Base-by-base conservation (phyloP, 2,329 filamentous ascomycete species). In the Fusarium domesticum region DNA sequence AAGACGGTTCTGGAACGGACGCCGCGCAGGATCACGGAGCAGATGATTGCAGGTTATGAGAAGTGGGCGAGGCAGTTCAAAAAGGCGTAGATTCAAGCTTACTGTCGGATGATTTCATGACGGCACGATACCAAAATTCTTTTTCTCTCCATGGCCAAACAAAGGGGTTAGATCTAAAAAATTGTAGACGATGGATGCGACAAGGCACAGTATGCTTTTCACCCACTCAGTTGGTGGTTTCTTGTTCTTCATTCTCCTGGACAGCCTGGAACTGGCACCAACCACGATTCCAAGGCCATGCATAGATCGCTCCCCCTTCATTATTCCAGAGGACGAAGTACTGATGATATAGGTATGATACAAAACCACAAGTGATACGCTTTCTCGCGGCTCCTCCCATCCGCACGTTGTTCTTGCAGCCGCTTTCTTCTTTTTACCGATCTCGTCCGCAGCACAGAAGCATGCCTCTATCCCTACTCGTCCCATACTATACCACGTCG, bases 41-140 rank as follows among this genome's bases (percentile, higher is more conserved):
- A 74, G 39, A 78, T 86, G 71, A 67, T 84, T 41, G 59, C 69
- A 14, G 75, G 72, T 1, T 87, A 83, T 60, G 74, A 83, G 50
- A 67, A 64, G 36, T 86, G 80, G 80, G 69, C 70, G 18, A 60
- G 50, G 25, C 61, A 70, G 61, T 71, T 74, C 48, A 57, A 53
- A 23, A 57, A 48, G 37, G 14, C 14, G 14, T 28, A 28, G 23
- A 28, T 12, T 11, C 16, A 18, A 28, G 6, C 19, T n/a, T n/a
- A 2, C 16, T 37, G 23, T 28, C 7, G 7, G 23, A 28, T 12
- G 23, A 28, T 28, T 28, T 28, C 5, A 28, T 28, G 23, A 28
- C 23, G 10, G 14, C 8, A 28, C 23, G 23, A 28, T 28, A 28
- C 23, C 23, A 28, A 5, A 28, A 28, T 28, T 28, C 14, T 10